phyloP scores from a whole-genome alignment of 108 stramenopile species.

The Cyclotella kingstonii region DNA sequence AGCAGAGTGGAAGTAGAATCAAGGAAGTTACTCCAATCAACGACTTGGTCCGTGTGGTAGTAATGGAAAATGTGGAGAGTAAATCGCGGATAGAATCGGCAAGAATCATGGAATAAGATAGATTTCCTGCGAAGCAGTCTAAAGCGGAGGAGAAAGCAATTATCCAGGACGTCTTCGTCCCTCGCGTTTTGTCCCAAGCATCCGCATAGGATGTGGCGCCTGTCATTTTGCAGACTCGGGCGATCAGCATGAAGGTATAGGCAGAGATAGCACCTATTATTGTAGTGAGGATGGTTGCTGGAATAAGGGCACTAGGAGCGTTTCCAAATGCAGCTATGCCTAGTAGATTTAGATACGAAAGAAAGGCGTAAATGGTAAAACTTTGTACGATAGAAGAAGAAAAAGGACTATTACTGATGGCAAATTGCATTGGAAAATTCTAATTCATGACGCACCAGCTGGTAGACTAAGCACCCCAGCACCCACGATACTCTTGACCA shows the following conservation, averaged over 20 bases:
- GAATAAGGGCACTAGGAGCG: constrained; percentile 87
- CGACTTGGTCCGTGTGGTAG: constrained; percentile 54
- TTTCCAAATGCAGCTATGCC: constrained; percentile 91
- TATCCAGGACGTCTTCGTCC: constrained; percentile 64
- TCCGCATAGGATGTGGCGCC: constrained; percentile 86
- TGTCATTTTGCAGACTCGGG: constrained; percentile 78
- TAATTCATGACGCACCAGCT: constrained; percentile 69
- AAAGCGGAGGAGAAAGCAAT: constrained; percentile 85
- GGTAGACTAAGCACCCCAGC: constrained; percentile 94
- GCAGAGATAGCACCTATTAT: constrained; percentile 81
- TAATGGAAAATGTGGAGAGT: constrained; percentile 69
- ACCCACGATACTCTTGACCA: constrained; percentile 92
- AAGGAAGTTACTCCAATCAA: constrained; percentile 70
- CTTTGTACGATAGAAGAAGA: too few relatives aligned
- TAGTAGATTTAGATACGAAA: neutral
- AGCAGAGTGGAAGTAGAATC: constrained; percentile 89
- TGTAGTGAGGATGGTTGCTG: constrained; percentile 78
- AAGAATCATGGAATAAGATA: constrained; percentile 95
- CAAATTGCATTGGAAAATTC: too few relatives aligned
- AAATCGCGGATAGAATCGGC: constrained; percentile 87
- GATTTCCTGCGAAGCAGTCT: constrained; percentile 83
- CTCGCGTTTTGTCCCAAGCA: constrained; percentile 90
- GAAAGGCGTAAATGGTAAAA: neutral
- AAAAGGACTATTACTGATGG: too few relatives aligned
- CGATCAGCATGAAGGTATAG: constrained; percentile 90